These are phyloP conservation scores for Leptographium radiaticola DNA, from an alignment of 2,329 filamentous ascomycete genomes.

Conservation along the genomic window DNA sequence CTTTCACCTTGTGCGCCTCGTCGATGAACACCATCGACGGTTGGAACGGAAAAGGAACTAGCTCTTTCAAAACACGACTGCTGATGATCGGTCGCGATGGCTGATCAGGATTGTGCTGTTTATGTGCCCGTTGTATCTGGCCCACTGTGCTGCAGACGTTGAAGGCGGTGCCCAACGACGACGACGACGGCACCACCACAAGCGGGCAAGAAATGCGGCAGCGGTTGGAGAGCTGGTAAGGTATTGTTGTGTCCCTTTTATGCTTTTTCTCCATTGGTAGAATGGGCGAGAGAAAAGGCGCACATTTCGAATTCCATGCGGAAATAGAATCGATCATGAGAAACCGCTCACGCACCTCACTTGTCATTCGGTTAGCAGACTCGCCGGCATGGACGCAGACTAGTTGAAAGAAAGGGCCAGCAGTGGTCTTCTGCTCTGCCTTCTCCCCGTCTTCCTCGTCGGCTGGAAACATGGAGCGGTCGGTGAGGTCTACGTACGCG, in stretches of 20 bases:
- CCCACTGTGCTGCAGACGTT: not conserved
- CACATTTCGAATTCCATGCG: not conserved
- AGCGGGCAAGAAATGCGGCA: not conserved
- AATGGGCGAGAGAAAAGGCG: not conserved
- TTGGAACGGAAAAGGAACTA: not conserved
- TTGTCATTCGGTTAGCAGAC: not conserved
- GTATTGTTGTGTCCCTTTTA: not conserved
- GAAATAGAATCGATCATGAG: not conserved
- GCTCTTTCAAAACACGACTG: not conserved
- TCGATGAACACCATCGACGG: conserved; percentile 2
- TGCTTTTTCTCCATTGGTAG: not conserved
- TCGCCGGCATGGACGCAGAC: not conserved
- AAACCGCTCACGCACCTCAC: not conserved
- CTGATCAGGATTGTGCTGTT: not conserved
- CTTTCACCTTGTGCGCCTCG: not conserved
- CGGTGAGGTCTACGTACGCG: not conserved
- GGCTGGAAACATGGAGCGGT: not conserved
- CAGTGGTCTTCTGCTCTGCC: not conserved
- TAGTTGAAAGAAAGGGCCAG: not conserved
- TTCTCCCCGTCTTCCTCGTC: not conserved
- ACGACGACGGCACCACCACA: not conserved
- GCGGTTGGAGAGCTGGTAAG: not conserved
- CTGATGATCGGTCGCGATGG: not conserved
- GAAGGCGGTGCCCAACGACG: not conserved
- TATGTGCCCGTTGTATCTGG: not conserved